A percentile compares a stretch with the other conserved stretches of the same genome.
Evolutionary conservation across 441 rosid genomes (phyloP).

Genomic region (Gossypium gossypioides): DNA sequence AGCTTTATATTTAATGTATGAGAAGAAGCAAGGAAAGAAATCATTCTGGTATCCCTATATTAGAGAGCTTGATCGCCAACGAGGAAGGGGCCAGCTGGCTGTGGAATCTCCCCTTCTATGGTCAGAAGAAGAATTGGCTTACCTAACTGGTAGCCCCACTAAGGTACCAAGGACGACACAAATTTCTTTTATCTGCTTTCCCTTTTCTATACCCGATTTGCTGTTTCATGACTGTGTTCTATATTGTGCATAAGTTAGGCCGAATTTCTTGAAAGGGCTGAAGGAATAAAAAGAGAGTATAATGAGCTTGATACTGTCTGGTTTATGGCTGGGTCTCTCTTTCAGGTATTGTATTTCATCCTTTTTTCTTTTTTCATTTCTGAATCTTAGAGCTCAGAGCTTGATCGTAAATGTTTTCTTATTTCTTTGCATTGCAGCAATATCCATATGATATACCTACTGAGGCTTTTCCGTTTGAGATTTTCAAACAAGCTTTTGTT

Average conservation of each 20-base stretch:
- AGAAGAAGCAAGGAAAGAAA: constrained; percentile 88
- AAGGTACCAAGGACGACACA: constrained; percentile 36
- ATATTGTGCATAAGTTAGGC: constrained; percentile 40
- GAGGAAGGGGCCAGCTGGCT: constrained; percentile 85
- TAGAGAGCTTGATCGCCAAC: constrained; percentile 90
- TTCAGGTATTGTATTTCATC: constrained; percentile 49
- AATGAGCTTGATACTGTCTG: constrained; percentile 88
- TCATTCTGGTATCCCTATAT: constrained; percentile 95
- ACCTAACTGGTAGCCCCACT: constrained; percentile 82
- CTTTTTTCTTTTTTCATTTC: constrained; percentile 5
- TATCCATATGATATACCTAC: constrained; percentile 91
- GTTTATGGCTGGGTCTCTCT: constrained; percentile 97
- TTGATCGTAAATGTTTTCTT: background rate
- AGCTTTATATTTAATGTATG: constrained; percentile 91
- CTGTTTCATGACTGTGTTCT: constrained; percentile 18
- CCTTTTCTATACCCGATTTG: no score
- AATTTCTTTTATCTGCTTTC: background rate
- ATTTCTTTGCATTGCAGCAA: constrained; percentile 51
- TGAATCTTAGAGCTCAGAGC: background rate
- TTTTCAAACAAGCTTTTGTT: constrained; percentile 89
- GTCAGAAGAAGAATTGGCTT: constrained; percentile 74
- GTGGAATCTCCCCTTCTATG: constrained; percentile 90
- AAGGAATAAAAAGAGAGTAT: constrained; percentile 75
- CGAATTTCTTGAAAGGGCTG: constrained; percentile 75
- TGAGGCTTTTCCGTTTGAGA: constrained; percentile 84